Conservation (phyloP, 2,329 filamentous ascomycete genomes). For the Drechslerella coelobrocha region DNA sequence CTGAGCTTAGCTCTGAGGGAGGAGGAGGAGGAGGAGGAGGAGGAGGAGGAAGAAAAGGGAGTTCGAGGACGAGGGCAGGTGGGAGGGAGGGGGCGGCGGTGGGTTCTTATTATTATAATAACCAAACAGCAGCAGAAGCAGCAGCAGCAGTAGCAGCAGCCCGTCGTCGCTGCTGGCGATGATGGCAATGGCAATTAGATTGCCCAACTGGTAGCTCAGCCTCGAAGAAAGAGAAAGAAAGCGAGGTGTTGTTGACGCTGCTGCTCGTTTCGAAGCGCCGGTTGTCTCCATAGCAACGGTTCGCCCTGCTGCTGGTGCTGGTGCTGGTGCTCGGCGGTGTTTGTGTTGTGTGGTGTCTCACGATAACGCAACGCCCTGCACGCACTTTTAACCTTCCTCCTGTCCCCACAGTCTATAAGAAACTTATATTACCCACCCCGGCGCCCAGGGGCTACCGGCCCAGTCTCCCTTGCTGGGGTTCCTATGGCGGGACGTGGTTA, state of each 20-base stretch:
- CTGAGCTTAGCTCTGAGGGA: slow-evolving; percentile 4
- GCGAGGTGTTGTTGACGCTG: slow-evolving; percentile 32
- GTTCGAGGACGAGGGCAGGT: slow-evolving; percentile 42
- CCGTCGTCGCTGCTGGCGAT: not conserved
- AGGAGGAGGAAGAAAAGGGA: slow-evolving; percentile 30
- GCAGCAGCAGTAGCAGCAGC: no score
- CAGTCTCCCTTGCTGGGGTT: not conserved
- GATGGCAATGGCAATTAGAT: no score
- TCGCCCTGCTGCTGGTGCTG: not conserved
- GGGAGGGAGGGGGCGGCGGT: slow-evolving; percentile 51
- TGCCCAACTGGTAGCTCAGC: not conserved
- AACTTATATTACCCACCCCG: no score
- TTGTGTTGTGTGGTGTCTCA: not conserved
- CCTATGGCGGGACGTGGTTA: slow-evolving; percentile 3
- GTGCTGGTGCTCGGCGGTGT: not conserved
- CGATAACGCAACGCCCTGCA: slow-evolving; percentile 10
- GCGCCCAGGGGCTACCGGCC: no score
- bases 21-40: slow-evolving; percentile 54
- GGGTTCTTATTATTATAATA: slow-evolving; percentile 36
- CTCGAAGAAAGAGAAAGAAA: not conserved
- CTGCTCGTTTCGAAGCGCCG: slow-evolving; percentile 37
- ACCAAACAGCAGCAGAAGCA: no score
- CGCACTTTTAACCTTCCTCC: slow-evolving; percentile 6
- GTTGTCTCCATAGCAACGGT: slow-evolving; percentile 48
- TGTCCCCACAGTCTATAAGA: no score